Evolutionary conservation across 139 green algal species (phyloP).

Genomic region (Chlorella vulgaris): DNA sequence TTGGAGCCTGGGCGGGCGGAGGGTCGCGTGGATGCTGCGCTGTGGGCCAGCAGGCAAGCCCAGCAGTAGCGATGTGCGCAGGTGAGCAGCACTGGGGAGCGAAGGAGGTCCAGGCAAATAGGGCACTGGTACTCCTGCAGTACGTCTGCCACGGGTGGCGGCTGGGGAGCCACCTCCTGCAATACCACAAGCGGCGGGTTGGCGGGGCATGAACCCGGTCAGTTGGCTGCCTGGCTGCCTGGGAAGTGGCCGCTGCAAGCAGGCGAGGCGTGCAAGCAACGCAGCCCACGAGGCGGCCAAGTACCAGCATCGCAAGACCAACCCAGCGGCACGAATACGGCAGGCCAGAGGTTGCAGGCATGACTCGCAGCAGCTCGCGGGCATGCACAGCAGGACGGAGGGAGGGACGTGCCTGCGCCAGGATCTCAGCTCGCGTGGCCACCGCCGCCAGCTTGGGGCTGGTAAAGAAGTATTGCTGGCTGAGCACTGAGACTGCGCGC

Average conservation of each 20-base stretch:
- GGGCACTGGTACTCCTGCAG: constrained; percentile 76
- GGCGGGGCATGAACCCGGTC: not conserved
- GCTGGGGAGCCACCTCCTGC: constrained; percentile 16
- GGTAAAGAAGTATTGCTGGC: constrained; percentile 81
- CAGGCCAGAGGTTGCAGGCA: too few species aligned
- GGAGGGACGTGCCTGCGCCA: constrained; percentile 37
- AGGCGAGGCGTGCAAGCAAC: too few species aligned
- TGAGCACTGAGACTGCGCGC: constrained; percentile 67
- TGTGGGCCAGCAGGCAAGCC: constrained; percentile 75
- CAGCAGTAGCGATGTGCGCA: constrained; percentile 90
- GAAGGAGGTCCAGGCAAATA: constrained; percentile 80
- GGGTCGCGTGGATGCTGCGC: not conserved
- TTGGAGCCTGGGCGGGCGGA: not conserved
- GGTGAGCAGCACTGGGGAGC: constrained; percentile 82
- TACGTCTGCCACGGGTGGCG: not conserved
- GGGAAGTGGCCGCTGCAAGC: too few species aligned
- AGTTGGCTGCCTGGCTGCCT: not conserved
- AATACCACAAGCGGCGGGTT: not conserved
- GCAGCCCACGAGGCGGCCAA: too few species aligned
- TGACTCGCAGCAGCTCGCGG: too few species aligned
- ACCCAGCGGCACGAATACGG: too few species aligned
- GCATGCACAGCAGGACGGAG: too few species aligned
- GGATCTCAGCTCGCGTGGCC: constrained; percentile 70
- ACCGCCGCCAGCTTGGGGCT: constrained; percentile 70
- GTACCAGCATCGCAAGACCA: too few species aligned